phyloP scores from a whole-genome alignment of 768 basidiomycete species.

The Tulasnella sp. region DNA sequence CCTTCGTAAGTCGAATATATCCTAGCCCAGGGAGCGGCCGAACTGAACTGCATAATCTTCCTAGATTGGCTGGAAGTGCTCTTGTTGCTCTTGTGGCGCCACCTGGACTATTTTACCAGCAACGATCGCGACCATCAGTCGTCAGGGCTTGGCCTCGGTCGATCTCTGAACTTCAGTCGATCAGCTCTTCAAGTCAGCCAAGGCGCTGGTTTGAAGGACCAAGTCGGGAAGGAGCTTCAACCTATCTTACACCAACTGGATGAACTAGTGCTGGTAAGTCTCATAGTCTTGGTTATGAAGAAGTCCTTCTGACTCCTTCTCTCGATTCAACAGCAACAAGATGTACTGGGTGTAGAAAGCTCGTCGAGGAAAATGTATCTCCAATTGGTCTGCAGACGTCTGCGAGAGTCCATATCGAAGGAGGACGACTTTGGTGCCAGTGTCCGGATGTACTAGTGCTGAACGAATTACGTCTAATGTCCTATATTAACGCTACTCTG shows the following conservation, averaged over 20 bases:
- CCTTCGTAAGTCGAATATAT: slow-evolving; percentile 8
- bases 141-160: slow-evolving; percentile 5
- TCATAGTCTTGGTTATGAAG: neutral
- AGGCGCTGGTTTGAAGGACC: slow-evolving; percentile 47
- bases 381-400: slow-evolving; percentile 63
- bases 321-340: slow-evolving; percentile 20
- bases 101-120: slow-evolving; percentile 53
- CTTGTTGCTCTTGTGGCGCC: slow-evolving; percentile 72
- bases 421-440: slow-evolving; percentile 5
- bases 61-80: slow-evolving; percentile 69
- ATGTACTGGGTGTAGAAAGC: slow-evolving; percentile 42
- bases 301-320: too few relatives aligned
- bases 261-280: slow-evolving; percentile 44
- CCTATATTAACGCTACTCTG: neutral
- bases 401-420: slow-evolving; percentile 41
- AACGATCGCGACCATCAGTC: neutral
- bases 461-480: neutral
- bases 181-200: slow-evolving; percentile 16
- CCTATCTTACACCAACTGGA: slow-evolving; percentile 50
- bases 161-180: neutral
- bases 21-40: neutral
- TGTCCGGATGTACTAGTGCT: neutral
- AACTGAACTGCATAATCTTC: neutral
- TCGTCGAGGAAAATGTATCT: slow-evolving; percentile 62
- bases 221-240: slow-evolving; percentile 48